Conservation (phyloP, 331 rosid species). For the Spiraea crenata region DNA sequence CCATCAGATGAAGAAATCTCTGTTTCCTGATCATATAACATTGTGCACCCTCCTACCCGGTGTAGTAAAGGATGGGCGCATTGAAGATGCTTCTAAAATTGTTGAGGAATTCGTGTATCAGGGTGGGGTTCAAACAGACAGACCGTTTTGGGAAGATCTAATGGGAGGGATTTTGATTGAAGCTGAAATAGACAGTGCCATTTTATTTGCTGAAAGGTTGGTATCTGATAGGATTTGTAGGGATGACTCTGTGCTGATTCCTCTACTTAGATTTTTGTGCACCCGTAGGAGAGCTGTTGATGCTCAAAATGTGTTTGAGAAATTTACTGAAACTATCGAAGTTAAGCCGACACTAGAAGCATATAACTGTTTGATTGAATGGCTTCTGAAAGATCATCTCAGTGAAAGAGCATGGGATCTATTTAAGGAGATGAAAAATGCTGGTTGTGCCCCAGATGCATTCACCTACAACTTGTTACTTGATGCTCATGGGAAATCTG, state of each 20-base stretch:
- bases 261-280: conserved; percentile 63
- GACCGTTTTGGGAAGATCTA: conserved; percentile 73
- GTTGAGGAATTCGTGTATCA: conserved; percentile 47
- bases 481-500: conserved; percentile 70
- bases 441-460: conserved; percentile 62
- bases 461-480: conserved; percentile 90
- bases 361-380: conserved; percentile 72
- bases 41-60: conserved; percentile 90
- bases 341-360: conserved; percentile 62
- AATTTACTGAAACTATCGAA: conserved; percentile 60
- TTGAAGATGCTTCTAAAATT: conserved; percentile 64
- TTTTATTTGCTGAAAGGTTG: conserved; percentile 68
- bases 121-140: conserved; percentile 35
- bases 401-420: conserved; percentile 59
- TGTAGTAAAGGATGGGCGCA: conserved; percentile 50
- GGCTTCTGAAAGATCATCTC: conserved; percentile 57
- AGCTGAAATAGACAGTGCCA: conserved; percentile 53
- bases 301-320: conserved; percentile 64
- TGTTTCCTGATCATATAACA: conserved; percentile 82
- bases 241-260: conserved; percentile 61
- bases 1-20: conserved; percentile 88
- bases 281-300: conserved; percentile 51
- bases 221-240: conserved; percentile 49
- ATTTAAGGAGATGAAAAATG: conserved; percentile 75
- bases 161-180: conserved; percentile 68